Evolutionary conservation across 2,329 filamentous ascomycete genomes (phyloP).

Genomic region (Fusarium guadeloupense): DNA sequence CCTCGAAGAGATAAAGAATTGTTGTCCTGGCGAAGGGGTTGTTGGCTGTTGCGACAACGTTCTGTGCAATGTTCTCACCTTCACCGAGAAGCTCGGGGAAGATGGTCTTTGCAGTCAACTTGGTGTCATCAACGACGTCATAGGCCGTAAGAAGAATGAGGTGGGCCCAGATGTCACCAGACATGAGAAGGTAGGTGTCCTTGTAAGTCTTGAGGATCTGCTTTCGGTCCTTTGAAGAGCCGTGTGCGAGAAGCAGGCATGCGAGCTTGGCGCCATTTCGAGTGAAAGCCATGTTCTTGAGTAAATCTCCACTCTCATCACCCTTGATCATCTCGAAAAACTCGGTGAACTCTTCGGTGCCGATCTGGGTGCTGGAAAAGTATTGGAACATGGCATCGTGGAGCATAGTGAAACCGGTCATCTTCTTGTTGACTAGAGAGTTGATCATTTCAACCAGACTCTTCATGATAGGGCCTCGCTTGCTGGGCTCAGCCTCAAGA

Average conservation of each 20-base stretch:
- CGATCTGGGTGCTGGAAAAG: conserved; percentile 80
- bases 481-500: conserved; percentile 80
- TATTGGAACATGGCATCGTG: conserved; percentile 99
- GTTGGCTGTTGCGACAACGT: conserved; percentile 70
- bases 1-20: conserved; percentile 84
- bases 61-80: conserved; percentile 69
- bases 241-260: conserved; percentile 83
- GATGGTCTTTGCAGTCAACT: conserved; percentile 84
- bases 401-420: conserved; percentile 95
- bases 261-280: conserved; percentile 85
- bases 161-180: conserved; percentile 80
- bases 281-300: conserved; percentile 97
- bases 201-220: conserved; percentile 88
- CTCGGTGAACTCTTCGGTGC: conserved; percentile 83
- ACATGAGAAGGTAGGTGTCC: conserved; percentile 86
- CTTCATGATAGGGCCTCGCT: conserved; percentile 86
- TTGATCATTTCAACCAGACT: conserved; percentile 89
- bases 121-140: conserved; percentile 94
- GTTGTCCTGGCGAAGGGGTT: conserved; percentile 72
- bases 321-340: conserved; percentile 92
- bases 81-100: conserved; percentile 87
- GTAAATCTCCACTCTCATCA: conserved; percentile 87
- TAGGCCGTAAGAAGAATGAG: conserved; percentile 84
- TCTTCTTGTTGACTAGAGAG: conserved; percentile 92
- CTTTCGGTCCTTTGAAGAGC: conserved; percentile 92